A percentile compares a stretch with the other conserved stretches of the same genome.
These are phyloP conservation scores for Leucocoprinus leucothites DNA, from an alignment of 768 basidiomycete genomes.

Conservation along the genomic window DNA sequence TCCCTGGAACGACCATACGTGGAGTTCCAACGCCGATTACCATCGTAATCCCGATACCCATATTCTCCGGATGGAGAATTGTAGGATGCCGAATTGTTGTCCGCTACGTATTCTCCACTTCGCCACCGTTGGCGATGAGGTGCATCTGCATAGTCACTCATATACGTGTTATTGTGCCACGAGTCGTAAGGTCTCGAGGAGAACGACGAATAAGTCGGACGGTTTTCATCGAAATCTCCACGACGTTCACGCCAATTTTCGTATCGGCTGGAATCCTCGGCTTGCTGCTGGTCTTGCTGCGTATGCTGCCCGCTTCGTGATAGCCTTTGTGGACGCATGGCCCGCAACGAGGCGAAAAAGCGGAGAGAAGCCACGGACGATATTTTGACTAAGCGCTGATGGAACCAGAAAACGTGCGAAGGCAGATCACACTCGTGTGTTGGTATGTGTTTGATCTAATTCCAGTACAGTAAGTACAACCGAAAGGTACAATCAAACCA, in stretches of 20 bases:
- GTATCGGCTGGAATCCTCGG: neutral
- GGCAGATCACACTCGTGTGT: neutral
- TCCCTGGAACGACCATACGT: neutral
- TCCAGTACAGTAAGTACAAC: too few species aligned
- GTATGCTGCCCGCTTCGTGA: neutral
- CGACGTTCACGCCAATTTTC: neutral
- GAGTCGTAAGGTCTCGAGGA: too few species aligned
- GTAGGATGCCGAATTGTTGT: neutral
- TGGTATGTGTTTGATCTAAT: neutral
- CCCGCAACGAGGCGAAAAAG: neutral
- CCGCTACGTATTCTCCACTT: neutral
- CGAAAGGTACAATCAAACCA: neutral
- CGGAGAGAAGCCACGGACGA: neutral
- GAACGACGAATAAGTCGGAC: too few species aligned
- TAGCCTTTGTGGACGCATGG: slow-evolving; percentile 7
- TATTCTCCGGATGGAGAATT: neutral
- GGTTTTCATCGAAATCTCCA: neutral
- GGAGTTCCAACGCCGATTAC: neutral
- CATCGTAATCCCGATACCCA: neutral
- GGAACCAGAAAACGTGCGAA: too few species aligned
- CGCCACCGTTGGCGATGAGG: neutral
- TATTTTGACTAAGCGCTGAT: slow-evolving; percentile 7
- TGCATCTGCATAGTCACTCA: neutral
- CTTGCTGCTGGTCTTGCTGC: neutral
- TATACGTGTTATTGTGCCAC: too few species aligned